These are phyloP conservation scores for Scutellaria barbata DNA, from an alignment of 257 asterid genomes.

Conservation along the genomic window DNA sequence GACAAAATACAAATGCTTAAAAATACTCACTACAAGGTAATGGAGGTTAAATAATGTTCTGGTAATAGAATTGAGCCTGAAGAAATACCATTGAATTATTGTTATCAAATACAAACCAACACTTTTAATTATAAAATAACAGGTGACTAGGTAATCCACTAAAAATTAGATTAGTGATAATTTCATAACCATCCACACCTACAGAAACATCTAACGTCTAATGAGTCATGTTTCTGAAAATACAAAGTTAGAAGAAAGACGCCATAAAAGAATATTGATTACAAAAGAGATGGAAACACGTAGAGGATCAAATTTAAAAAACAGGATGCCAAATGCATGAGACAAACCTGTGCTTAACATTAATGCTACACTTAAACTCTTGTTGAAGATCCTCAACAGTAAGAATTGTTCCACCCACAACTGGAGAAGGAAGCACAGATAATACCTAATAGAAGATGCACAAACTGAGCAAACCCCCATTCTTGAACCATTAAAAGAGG, in stretches of 20 bases:
- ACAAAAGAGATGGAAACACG: neutral
- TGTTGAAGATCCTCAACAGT: slow-evolving; percentile 96
- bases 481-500: neutral
- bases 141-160: neutral
- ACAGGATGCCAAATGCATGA: slow-evolving; percentile 14
- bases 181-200: slow-evolving; percentile 4
- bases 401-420: slow-evolving; percentile 79
- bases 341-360: slow-evolving; percentile 80
- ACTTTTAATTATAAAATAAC: neutral
- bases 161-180: neutral
- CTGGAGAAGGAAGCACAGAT: slow-evolving; percentile 85
- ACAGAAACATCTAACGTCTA: neutral
- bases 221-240: neutral
- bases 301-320: slow-evolving; percentile 1
- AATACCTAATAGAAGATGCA: slow-evolving; percentile 61
- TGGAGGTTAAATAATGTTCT: neutral
- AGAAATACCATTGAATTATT: neutral
- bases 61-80: neutral
- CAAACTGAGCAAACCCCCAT: slow-evolving; percentile 28
- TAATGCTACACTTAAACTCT: slow-evolving; percentile 86
- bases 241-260: slow-evolving; percentile 10
- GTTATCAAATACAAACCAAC: slow-evolving; percentile 1
- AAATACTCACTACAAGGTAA: neutral
- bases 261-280: neutral
- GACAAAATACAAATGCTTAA: neutral